Evolutionary conservation across 768 basidiomycete species (phyloP).

Genomic region (Leccinum incarnatum): DNA sequence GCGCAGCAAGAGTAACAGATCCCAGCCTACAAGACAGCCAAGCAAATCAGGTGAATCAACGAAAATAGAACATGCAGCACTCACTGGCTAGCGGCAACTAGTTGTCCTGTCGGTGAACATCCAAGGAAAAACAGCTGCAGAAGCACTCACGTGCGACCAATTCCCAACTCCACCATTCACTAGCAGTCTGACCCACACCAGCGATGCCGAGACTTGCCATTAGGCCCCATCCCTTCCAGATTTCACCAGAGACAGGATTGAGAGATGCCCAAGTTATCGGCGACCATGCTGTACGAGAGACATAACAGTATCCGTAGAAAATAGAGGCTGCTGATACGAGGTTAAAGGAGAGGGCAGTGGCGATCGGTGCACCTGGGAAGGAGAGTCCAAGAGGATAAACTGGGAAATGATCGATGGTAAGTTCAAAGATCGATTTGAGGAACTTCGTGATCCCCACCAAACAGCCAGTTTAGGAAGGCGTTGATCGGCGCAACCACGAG

Average conservation of each 20-base stretch:
- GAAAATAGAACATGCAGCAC: constrained; percentile 2
- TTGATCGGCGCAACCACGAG: constrained; percentile 85
- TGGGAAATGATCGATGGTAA: constrained; percentile 9
- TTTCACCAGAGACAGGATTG: constrained; percentile 54
- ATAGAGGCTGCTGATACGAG: constrained; percentile 67
- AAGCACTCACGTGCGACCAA: constrained; percentile 50
- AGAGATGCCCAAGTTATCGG: constrained; percentile 23
- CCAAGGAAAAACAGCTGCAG: not conserved
- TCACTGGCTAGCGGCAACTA: constrained; percentile 56
- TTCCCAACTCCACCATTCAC: constrained; percentile 99
- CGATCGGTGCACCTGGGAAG: constrained; percentile 89
- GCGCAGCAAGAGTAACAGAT: constrained; percentile 78
- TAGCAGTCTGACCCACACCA: constrained; percentile 78
- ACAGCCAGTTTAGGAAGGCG: constrained; percentile 73
- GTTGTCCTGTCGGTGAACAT: not conserved
- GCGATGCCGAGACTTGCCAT: constrained; percentile 76
- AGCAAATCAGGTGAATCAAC: not conserved
- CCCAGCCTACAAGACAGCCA: constrained; percentile 54
- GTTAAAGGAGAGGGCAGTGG: constrained; percentile 87
- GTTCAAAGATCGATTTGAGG: not conserved
- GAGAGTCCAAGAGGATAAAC: constrained; percentile 67
- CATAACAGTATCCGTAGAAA: constrained; percentile 59
- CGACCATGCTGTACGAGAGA: constrained; percentile 77
- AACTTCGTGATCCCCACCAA: constrained; percentile 50
- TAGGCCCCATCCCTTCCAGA: constrained; percentile 66